phyloP scores from a whole-genome alignment of 164 flowering plant species.

The Malania oleifera region DNA sequence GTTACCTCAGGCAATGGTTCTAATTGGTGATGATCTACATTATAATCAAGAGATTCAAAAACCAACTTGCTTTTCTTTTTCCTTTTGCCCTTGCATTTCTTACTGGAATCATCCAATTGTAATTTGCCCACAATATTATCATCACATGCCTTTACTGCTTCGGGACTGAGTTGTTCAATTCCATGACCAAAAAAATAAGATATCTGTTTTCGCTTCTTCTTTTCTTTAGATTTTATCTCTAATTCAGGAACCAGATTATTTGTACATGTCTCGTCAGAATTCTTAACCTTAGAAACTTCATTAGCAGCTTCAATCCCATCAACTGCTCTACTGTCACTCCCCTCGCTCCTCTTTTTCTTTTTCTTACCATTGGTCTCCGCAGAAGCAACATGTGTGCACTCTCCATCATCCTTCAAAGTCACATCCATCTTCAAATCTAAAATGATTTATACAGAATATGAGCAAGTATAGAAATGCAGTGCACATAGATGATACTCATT shows the following conservation, averaged over 20 bases:
- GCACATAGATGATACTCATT: not conserved
- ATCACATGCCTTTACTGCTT: constrained; percentile 7
- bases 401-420: not conserved
- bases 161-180: constrained; percentile 1
- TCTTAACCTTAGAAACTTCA: not conserved
- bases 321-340: not conserved
- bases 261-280: not conserved
- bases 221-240: constrained; percentile 23
- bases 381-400: not conserved
- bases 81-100: constrained; percentile 37
- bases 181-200: constrained; percentile 11
- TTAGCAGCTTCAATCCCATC: not conserved
- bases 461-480: not conserved
- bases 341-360: constrained; percentile 2
- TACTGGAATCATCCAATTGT: constrained; percentile 13
- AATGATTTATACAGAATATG: not conserved
- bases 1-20: constrained; percentile 10
- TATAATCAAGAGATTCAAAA: constrained; percentile 18
- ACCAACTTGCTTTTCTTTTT: constrained; percentile 32
- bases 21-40: constrained; percentile 7
- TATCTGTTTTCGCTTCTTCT: constrained; percentile 22
- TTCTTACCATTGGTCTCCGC: not conserved
- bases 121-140: constrained; percentile 3
- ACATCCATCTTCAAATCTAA: constrained; percentile 1
- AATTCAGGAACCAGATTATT: constrained; percentile 4